Evolutionary conservation across 2,329 filamentous ascomycete species (phyloP).

Genomic region (Aspergillus tanneri): DNA sequence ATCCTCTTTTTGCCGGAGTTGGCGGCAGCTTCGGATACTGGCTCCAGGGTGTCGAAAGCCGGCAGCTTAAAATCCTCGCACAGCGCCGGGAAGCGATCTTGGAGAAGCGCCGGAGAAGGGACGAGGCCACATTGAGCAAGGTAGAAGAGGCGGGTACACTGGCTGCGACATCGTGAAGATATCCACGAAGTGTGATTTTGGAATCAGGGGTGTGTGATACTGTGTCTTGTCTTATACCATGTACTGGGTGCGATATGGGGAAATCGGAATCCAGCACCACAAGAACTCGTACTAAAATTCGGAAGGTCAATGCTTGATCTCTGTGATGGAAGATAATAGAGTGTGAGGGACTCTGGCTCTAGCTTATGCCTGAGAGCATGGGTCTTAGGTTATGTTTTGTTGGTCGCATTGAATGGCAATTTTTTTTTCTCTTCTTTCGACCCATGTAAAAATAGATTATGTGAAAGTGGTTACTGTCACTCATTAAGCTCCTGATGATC

Average conservation of each 20-base stretch:
- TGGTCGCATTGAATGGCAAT: not conserved
- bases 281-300: constrained; percentile 35
- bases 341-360: not conserved
- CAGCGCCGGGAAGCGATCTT: constrained; percentile 78
- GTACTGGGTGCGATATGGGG: not conserved
- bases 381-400: constrained; percentile 3
- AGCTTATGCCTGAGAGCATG: not conserved
- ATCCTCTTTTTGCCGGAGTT: constrained; percentile 81
- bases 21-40: constrained; percentile 96
- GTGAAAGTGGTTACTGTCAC: not conserved
- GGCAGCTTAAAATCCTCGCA: constrained; percentile 72
- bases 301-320: constrained; percentile 22
- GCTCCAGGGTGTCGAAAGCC: constrained; percentile 84
- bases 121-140: constrained; percentile 52
- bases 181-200: constrained; percentile 3
- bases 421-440: not conserved
- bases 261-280: constrained; percentile 1
- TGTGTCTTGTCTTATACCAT: no score
- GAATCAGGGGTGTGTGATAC: constrained; percentile 1
- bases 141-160: constrained; percentile 36
- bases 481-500: no score
- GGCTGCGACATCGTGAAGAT: constrained; percentile 38
- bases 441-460: constrained; percentile 1
- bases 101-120: constrained; percentile 83
- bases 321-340: not conserved